Conservation (phyloP, 1,139 yeast species). For the Arxiozyma bovina region DNA sequence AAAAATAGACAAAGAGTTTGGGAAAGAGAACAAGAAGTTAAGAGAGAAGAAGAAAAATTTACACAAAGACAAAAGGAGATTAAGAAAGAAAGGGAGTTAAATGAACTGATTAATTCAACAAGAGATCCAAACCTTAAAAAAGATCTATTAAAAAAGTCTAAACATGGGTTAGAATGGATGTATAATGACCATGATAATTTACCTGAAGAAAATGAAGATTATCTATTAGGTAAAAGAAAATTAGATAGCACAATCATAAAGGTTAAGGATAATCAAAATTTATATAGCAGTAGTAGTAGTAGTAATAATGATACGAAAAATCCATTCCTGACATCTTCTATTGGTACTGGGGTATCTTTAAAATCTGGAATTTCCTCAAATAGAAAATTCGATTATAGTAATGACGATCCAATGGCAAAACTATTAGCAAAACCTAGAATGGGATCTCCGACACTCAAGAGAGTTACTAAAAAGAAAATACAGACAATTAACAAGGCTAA, state of each 20-base stretch:
- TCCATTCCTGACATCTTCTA: background rate
- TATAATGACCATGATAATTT: slow-evolving; percentile 42
- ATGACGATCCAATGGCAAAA: slow-evolving; percentile 24
- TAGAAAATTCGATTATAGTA: slow-evolving; percentile 12
- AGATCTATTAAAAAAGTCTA: slow-evolving; percentile 31
- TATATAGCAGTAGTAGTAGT: background rate
- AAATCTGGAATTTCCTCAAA: background rate
- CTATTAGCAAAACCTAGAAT: slow-evolving; percentile 13
- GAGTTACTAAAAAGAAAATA: slow-evolving; percentile 3
- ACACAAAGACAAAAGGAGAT: slow-evolving; percentile 60
- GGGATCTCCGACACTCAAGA: slow-evolving; percentile 9
- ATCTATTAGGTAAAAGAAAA: slow-evolving; percentile 42
- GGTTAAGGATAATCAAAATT: background rate
- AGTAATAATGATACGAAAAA: slow-evolving; percentile 4
- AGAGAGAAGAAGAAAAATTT: slow-evolving; percentile 60
- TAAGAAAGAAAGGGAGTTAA: slow-evolving; percentile 53
- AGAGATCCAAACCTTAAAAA: background rate
- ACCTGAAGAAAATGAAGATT: slow-evolving; percentile 34
- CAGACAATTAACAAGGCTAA: slow-evolving; percentile 4
- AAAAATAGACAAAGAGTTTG: slow-evolving; percentile 83
- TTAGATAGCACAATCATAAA: slow-evolving; percentile 34
- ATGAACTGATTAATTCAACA: slow-evolving; percentile 43
- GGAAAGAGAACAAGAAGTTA: slow-evolving; percentile 71
- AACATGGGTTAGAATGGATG: slow-evolving; percentile 73
- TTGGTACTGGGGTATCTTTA: background rate